Conservation (phyloP, 768 basidiomycete species). For the Tricholoma matsutake region DNA sequence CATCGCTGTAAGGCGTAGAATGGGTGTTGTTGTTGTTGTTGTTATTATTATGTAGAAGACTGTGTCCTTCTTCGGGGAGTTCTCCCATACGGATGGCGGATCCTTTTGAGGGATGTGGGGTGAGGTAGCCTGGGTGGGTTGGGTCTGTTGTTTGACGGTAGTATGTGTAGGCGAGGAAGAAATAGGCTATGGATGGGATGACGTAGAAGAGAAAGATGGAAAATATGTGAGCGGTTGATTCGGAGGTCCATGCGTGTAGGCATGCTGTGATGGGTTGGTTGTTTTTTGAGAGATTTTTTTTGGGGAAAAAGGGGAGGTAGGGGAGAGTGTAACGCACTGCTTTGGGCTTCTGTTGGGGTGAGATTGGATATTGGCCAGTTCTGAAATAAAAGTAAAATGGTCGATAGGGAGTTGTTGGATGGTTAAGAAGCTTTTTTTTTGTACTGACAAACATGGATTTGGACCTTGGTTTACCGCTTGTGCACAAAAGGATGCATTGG, state of each 20-base stretch:
- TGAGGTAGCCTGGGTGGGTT: slow-evolving; percentile 33
- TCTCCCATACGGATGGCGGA: slow-evolving; percentile 12
- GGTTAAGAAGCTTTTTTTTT: not conserved
- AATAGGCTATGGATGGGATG: slow-evolving; percentile 33
- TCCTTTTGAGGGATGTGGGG: slow-evolving; percentile 7
- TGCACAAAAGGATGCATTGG: slow-evolving; percentile 34
- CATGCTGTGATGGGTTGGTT: slow-evolving; percentile 31
- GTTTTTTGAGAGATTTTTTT: not conserved
- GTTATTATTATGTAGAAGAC: slow-evolving; percentile 5
- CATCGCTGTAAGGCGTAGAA: not conserved
- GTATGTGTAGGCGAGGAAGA: slow-evolving; percentile 37
- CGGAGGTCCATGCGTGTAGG: slow-evolving; percentile 34
- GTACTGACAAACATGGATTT: slow-evolving; percentile 37
- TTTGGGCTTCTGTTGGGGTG: slow-evolving; percentile 26
- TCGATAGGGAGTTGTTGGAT: not conserved
- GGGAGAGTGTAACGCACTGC: slow-evolving; percentile 26
- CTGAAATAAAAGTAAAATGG: slow-evolving; percentile 15
- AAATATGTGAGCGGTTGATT: slow-evolving; percentile 35
- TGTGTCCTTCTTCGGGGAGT: slow-evolving; percentile 1
- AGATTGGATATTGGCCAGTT: slow-evolving; percentile 31
- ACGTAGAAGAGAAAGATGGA: slow-evolving; percentile 36
- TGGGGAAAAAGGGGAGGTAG: not conserved
- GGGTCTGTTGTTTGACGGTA: slow-evolving; percentile 38
- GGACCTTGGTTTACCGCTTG: slow-evolving; percentile 29
- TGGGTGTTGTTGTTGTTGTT: not conserved